A percentile compares a stretch with the other conserved stretches of the same genome.
Conservation (phyloP, 495 filamentous ascomycete genomes). For the Bacidia gigantensis region DNA sequence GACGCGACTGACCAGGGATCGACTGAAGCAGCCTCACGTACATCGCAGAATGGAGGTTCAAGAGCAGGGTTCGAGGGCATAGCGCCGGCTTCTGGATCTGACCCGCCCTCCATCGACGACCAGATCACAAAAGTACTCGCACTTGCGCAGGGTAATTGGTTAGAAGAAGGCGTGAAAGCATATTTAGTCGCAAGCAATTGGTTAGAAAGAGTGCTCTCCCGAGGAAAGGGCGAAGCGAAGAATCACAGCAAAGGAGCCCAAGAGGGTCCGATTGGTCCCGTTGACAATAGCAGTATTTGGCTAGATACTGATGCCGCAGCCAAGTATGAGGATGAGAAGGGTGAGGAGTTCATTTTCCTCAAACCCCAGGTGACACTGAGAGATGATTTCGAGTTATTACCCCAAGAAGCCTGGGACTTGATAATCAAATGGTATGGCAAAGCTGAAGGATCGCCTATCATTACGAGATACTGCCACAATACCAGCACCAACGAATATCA, state of each 20-base stretch:
- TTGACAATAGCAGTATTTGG: slow-evolving; percentile 67
- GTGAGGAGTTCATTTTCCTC: slow-evolving; percentile 57
- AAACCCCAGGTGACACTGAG: slow-evolving; percentile 50
- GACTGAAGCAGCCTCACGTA: slow-evolving; percentile 3
- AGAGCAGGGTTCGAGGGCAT: slow-evolving; percentile 11
- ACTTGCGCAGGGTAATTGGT: slow-evolving; percentile 28
- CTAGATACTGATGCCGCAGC: slow-evolving; percentile 32
- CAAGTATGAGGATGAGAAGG: slow-evolving; percentile 42
- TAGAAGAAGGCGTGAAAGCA: slow-evolving; percentile 55
- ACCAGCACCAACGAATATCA: slow-evolving; percentile 39
- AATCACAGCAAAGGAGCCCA: slow-evolving; percentile 42
- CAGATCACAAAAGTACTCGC: slow-evolving; percentile 59
- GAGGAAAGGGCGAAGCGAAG: slow-evolving; percentile 39
- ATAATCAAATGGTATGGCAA: slow-evolving; percentile 74
- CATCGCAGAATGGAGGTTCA: slow-evolving; percentile 11
- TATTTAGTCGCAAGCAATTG: slow-evolving; percentile 69
- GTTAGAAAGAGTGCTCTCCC: slow-evolving; percentile 59
- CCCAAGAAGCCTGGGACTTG: slow-evolving; percentile 65
- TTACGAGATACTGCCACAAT: slow-evolving; percentile 67
- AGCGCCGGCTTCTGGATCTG: slow-evolving; percentile 7
- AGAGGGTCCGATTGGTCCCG: slow-evolving; percentile 58
- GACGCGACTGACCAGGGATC: slow-evolving; percentile 21
- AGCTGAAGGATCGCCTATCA: slow-evolving; percentile 51
- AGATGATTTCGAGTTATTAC: slow-evolving; percentile 65
- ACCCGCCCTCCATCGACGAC: slow-evolving; percentile 53